A percentile compares a stretch with the other conserved stretches of the same genome.
Conservation (phyloP, 176 grass and related monocot genomes). For the Cocos nucifera region DNA sequence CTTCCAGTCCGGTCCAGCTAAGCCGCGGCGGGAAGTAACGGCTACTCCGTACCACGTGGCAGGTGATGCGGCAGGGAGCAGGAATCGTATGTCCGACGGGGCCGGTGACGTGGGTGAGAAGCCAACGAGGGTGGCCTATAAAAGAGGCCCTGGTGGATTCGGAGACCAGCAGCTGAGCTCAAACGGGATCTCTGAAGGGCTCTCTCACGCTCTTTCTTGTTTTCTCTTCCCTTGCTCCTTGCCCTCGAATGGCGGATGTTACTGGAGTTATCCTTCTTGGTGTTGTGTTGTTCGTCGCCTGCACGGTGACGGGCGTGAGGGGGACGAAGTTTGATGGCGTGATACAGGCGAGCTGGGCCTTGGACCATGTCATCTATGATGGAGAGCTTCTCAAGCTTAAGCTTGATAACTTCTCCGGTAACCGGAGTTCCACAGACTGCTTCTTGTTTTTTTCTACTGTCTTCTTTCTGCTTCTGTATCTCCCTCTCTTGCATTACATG, state of each 20-base stretch:
- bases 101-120: constrained; percentile 15
- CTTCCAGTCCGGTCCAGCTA: not conserved
- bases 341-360: constrained; percentile 92
- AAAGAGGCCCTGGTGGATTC: not conserved
- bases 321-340: constrained; percentile 62
- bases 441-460: not conserved
- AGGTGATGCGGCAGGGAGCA: constrained; percentile 3
- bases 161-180: not conserved
- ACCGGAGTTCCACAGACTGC: too few species aligned
- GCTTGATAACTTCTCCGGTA: constrained; percentile 71
- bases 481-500: too few species aligned
- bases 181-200: not conserved
- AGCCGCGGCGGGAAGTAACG: constrained; percentile 9
- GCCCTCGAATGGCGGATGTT: not conserved
- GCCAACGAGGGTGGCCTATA: constrained; percentile 14
- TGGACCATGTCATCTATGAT: constrained; percentile 83
- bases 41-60: constrained; percentile 8
- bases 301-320: not conserved
- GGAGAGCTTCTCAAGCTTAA: constrained; percentile 85
- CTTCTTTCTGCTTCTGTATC: not conserved
- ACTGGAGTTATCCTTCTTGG: not conserved
- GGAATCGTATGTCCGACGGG: constrained; percentile 4
- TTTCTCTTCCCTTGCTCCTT: not conserved
- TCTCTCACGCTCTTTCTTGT: not conserved
- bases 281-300: not conserved